Percentiles rank a stretch among this genome's conserved stretches.
Evolutionary conservation across 257 asterid genomes (phyloP).

Genomic region (Pogostemon cablin): DNA sequence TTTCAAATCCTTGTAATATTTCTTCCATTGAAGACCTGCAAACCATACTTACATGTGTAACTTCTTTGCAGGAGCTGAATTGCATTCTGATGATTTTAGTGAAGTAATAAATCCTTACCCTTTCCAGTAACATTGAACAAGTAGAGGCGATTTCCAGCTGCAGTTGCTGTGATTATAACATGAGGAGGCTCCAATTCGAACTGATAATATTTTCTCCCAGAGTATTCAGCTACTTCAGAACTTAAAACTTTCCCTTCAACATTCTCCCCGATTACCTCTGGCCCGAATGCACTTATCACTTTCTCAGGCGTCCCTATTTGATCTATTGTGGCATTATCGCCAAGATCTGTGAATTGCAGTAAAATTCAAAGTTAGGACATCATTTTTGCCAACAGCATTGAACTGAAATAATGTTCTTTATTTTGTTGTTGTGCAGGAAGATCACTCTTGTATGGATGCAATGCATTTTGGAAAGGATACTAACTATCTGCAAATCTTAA

Average conservation of each 20-base stretch:
- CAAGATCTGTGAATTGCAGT: constrained; percentile 53
- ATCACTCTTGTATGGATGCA: constrained; percentile 8
- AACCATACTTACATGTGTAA: constrained; percentile 18
- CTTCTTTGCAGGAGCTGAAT: constrained; percentile 1
- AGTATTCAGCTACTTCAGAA: constrained; percentile 59
- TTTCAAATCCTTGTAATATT: constrained; percentile 80
- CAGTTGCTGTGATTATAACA: constrained; percentile 85
- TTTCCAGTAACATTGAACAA: constrained; percentile 78
- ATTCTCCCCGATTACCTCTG: constrained; percentile 89
- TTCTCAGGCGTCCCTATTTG: constrained; percentile 82
- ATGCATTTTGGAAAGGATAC: constrained; percentile 31
- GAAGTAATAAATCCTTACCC: constrained; percentile 46
- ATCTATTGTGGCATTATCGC: constrained; percentile 80
- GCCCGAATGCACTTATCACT: constrained; percentile 95
- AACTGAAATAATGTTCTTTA: background rate
- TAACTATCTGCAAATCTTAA: constrained; percentile 79
- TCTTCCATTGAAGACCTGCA: constrained; percentile 98
- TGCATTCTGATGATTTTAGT: constrained; percentile 4
- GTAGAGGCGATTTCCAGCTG: constrained; percentile 96
- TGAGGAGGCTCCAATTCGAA: constrained; percentile 96
- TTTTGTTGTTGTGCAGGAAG: constrained; percentile 1
- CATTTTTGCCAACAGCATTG: background rate
- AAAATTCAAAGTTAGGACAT: constrained; percentile 25
- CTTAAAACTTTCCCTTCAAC: constrained; percentile 91
- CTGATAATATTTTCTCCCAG: constrained; percentile 85